Evolutionary conservation across 2,329 filamentous ascomycete species (phyloP).

Genomic region (Diaporthe australafricana): DNA sequence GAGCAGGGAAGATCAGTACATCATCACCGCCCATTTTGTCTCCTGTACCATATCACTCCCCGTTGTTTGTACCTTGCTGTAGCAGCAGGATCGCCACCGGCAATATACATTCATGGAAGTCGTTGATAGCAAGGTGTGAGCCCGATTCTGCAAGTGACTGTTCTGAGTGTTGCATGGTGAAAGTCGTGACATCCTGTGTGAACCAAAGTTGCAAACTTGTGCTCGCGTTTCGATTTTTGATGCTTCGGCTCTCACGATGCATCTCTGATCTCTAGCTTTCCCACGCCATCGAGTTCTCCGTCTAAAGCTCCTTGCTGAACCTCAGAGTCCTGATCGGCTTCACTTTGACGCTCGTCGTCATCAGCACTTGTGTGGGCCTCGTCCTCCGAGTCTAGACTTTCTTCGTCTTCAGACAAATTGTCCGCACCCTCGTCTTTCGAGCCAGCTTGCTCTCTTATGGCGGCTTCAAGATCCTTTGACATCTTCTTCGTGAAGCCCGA

Average conservation of each 20-base stretch:
- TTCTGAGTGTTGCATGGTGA: not conserved
- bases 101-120: slow-evolving; percentile 37
- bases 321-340: slow-evolving; percentile 12
- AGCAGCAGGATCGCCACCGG: slow-evolving; percentile 35
- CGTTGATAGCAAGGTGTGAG: slow-evolving; percentile 31
- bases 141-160: not conserved
- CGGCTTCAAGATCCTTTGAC: slow-evolving; percentile 91
- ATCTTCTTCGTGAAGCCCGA: slow-evolving; percentile 98
- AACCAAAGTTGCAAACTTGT: not conserved
- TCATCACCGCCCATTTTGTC: slow-evolving; percentile 35
- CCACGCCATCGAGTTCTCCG: slow-evolving; percentile 38
- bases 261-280: slow-evolving; percentile 32
- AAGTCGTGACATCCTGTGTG: not conserved
- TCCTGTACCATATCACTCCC: slow-evolving; percentile 38
- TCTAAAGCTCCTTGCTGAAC: slow-evolving; percentile 10
- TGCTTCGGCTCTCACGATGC: slow-evolving; percentile 13
- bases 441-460: slow-evolving; percentile 82
- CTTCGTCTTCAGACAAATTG: slow-evolving; percentile 50
- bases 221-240: not conserved
- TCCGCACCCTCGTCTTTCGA: slow-evolving; percentile 52
- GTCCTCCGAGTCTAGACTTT: slow-evolving; percentile 45
- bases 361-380: slow-evolving; percentile 43
- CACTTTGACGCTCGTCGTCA: slow-evolving; percentile 43
- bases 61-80: slow-evolving; percentile 36
- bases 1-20: slow-evolving; percentile 36